A percentile compares a stretch with the other conserved stretches of the same genome.
Evolutionary conservation across 306 rosid species (phyloP).

Genomic region (Quercus glauca): DNA sequence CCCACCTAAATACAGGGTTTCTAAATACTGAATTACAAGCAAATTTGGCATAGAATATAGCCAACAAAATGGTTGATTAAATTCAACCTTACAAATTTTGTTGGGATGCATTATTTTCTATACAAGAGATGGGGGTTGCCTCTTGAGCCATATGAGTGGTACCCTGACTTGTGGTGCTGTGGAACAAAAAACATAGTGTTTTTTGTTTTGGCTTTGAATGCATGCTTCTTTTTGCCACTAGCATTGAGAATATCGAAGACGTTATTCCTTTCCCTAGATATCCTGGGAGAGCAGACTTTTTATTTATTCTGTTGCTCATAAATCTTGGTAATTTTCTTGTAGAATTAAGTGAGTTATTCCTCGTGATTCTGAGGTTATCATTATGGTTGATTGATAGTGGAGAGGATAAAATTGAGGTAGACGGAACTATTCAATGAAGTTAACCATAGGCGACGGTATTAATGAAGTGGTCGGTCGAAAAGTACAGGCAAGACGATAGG

Average conservation of each 20-base stretch:
- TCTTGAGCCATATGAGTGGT: slow-evolving; percentile 88
- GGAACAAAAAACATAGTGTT: slow-evolving; percentile 83
- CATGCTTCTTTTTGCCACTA: slow-evolving; percentile 91
- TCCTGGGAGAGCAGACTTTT: slow-evolving; percentile 94
- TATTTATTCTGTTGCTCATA: slow-evolving; percentile 1
- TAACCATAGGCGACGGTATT: too few relatives aligned
- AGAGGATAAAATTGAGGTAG: too few relatives aligned
- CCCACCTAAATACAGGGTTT: too few relatives aligned
- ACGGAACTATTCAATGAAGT: too few relatives aligned
- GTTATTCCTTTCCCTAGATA: slow-evolving; percentile 91
- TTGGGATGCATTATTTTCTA: not conserved
- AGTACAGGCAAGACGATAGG: too few relatives aligned
- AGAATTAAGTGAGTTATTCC: not conserved
- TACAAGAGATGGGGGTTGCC: slow-evolving; percentile 74
- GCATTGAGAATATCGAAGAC: slow-evolving; percentile 84
- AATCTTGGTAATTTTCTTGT: not conserved
- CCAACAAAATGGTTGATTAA: too few relatives aligned
- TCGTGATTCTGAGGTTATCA: not conserved
- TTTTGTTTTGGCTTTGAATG: slow-evolving; percentile 93
- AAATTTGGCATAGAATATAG: too few relatives aligned
- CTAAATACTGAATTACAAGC: too few relatives aligned
- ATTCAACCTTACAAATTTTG: too few relatives aligned
- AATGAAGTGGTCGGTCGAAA: too few relatives aligned
- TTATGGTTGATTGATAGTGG: not conserved
- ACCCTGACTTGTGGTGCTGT: slow-evolving; percentile 84